Percentiles rank a stretch among this genome's conserved stretches.
Evolutionary conservation across 176 grass and related monocot species (phyloP).

Genomic region (Melocanna baccifera): DNA sequence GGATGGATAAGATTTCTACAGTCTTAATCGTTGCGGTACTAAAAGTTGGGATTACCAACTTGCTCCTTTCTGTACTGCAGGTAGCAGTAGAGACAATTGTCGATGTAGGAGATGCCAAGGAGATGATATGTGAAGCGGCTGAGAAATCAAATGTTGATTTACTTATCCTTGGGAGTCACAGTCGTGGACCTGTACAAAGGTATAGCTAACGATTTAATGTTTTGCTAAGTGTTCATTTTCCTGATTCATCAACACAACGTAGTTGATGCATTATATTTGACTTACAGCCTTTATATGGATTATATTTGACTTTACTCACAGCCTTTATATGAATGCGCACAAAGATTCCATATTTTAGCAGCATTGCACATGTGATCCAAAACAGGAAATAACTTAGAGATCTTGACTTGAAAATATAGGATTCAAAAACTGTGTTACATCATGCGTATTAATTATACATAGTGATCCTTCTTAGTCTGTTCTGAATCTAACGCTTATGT

Average conservation of each 20-base stretch:
- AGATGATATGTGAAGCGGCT: conserved; percentile 56
- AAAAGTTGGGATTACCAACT: background rate
- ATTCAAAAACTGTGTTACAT: no score
- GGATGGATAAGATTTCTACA: background rate
- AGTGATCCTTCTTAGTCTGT: no score
- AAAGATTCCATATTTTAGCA: background rate
- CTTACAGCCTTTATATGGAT: background rate
- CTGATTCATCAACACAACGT: background rate
- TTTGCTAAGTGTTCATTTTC: background rate
- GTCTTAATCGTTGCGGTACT: background rate
- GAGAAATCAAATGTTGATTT: conserved; percentile 57
- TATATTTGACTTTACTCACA: background rate
- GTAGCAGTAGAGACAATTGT: conserved; percentile 47
- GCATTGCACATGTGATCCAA: background rate
- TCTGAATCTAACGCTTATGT: no score
- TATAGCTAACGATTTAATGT: background rate
- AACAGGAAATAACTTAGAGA: background rate
- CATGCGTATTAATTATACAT: no score
- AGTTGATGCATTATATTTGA: background rate
- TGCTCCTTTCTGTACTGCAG: conserved; percentile 19
- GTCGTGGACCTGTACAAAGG: conserved; percentile 63
- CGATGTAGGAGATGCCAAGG: conserved; percentile 68
- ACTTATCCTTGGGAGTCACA: conserved; percentile 65
- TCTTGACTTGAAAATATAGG: no score
- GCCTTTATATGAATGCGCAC: background rate